Conservation (phyloP, 306 rosid genomes). For the Rosa multiflora region DNA sequence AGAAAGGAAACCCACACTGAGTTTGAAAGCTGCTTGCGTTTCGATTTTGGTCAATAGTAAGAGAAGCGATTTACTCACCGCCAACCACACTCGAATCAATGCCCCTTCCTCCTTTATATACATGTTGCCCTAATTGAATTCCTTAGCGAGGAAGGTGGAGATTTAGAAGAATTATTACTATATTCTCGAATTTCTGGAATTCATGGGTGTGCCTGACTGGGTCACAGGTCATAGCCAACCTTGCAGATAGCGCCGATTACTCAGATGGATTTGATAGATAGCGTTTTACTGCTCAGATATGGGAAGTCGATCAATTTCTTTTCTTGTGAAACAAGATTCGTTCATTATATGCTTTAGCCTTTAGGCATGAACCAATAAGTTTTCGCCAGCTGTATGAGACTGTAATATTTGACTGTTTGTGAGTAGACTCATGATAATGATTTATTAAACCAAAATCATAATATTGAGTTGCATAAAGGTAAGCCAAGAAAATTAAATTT, state of each 20-base stretch:
- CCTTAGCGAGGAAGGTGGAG: neutral
- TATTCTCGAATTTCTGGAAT: neutral
- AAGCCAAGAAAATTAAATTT: no score
- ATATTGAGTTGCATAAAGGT: no score
- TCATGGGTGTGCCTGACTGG: neutral
- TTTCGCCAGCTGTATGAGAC: neutral
- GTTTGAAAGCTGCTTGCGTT: neutral
- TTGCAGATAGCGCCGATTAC: neutral
- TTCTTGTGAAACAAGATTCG: neutral
- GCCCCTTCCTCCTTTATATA: neutral
- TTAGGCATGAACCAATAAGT: neutral
- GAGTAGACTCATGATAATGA: no score
- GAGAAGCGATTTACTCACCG: neutral
- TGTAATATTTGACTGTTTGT: no score
- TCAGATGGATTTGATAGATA: no score
- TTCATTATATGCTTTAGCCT: neutral
- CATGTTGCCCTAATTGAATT: neutral
- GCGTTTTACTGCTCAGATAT: neutral
- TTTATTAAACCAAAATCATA: no score
- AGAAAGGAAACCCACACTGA: neutral
- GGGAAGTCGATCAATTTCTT: neutral
- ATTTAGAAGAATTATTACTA: neutral
- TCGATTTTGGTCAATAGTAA: neutral
- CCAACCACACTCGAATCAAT: neutral
- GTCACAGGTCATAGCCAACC: constrained; percentile 1